phyloP scores from a whole-genome alignment of 169 alveolate species.

The Cryptosporidium andersoni region DNA sequence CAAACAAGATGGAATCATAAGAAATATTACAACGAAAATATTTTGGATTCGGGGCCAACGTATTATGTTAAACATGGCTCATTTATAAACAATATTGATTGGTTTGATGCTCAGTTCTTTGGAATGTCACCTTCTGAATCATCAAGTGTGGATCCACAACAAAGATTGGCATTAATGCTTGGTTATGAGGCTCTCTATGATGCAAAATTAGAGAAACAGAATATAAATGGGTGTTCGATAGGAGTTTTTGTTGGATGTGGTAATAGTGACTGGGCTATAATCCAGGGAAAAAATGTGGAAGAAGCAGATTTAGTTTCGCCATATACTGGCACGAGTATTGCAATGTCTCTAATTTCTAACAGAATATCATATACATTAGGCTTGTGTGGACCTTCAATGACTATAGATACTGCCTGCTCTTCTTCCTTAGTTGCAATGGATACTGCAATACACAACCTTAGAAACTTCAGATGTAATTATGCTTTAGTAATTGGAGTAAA shows the following conservation, averaged over 20 bases:
- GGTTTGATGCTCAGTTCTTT: conserved; percentile 37
- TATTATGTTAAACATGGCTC: conserved; percentile 65
- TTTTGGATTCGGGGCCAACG: conserved; percentile 30
- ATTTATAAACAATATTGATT: conserved; percentile 29
- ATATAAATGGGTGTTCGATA: conserved; percentile 15
- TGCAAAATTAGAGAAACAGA: conserved; percentile 6
- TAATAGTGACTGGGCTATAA: conserved; percentile 69
- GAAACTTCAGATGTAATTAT: conserved; percentile 13
- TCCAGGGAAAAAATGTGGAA: conserved; percentile 35
- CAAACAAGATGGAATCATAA: conserved; percentile 34
- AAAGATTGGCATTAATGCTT: conserved; percentile 53
- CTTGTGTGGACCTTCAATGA: conserved; percentile 76
- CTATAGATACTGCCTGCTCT: conserved; percentile 79
- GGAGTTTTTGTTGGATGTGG: conserved; percentile 70
- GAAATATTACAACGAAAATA: conserved; percentile 15
- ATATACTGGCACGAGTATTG: conserved; percentile 69
- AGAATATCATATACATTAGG: conserved; percentile 75
- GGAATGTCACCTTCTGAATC: conserved; percentile 68
- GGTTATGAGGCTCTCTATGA: conserved; percentile 26
- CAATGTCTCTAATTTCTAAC: conserved; percentile 74
- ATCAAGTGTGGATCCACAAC: conserved; percentile 55
- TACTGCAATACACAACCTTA: conserved; percentile 64
- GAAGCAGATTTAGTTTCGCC: conserved; percentile 59
- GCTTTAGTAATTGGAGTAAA: conserved; percentile 59
- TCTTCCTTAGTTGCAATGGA: conserved; percentile 77